A percentile compares a stretch with the other conserved stretches of the same genome.
Conservation (phyloP, 192 early-diverging fungal genomes). For the Podila epigama region DNA sequence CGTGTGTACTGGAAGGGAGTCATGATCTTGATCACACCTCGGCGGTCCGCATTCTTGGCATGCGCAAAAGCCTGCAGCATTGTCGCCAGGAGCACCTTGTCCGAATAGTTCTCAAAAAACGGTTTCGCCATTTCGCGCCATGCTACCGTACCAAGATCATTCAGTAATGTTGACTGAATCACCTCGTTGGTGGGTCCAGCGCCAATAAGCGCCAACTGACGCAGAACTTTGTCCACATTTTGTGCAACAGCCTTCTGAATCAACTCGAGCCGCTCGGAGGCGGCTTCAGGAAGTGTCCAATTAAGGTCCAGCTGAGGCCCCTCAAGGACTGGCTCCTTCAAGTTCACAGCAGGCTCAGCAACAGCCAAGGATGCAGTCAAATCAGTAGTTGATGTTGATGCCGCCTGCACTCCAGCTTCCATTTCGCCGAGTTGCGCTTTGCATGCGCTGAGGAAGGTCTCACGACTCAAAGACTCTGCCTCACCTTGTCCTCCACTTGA, state of each 20-base stretch:
- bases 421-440: background rate
- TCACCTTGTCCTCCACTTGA: background rate
- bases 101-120: constrained; percentile 33
- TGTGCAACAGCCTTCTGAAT: constrained; percentile 24
- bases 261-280: constrained; percentile 2
- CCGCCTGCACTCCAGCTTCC: background rate
- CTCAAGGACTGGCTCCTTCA: constrained; percentile 7
- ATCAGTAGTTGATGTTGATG: background rate
- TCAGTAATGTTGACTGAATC: background rate
- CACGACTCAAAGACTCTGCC: constrained; percentile 3
- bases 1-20: constrained; percentile 30
- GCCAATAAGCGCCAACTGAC: constrained; percentile 28
- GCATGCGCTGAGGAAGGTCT: constrained; percentile 1
- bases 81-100: constrained; percentile 47
- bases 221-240: constrained; percentile 41
- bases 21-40: constrained; percentile 30
- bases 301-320: constrained; percentile 18
- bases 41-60: constrained; percentile 44
- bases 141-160: background rate
- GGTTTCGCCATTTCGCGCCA: constrained; percentile 6
- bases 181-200: constrained; percentile 3
- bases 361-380: background rate
- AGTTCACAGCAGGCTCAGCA: background rate
- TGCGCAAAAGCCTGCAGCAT: constrained; percentile 49
- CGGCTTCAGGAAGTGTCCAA: constrained; percentile 23